Conservation (phyloP, 1,284 basidiomycete genomes). For the Schizophyllum commune region DNA sequence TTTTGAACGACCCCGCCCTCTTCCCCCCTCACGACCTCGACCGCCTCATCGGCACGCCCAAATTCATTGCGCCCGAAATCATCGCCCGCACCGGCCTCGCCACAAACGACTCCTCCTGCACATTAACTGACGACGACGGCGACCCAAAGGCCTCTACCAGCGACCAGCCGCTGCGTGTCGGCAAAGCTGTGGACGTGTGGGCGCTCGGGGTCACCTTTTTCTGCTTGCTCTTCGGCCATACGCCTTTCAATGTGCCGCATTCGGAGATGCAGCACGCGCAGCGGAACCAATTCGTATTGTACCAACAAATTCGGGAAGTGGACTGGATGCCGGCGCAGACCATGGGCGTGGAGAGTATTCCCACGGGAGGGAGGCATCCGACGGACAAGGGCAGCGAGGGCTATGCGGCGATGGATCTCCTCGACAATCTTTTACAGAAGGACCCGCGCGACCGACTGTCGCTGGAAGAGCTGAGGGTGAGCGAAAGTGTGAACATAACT, state of each 20-base stretch:
- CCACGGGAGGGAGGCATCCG: slow-evolving; percentile 44
- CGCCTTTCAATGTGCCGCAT: slow-evolving; percentile 51
- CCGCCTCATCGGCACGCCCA: slow-evolving; percentile 79
- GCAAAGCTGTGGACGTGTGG: slow-evolving; percentile 89
- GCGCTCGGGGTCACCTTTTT: slow-evolving; percentile 86
- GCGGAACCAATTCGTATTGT: slow-evolving; percentile 56
- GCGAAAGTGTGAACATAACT: background rate
- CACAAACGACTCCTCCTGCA: slow-evolving; percentile 12
- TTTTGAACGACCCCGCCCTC: slow-evolving; percentile 29
- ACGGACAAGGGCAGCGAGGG: slow-evolving; percentile 34
- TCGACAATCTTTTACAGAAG: slow-evolving; percentile 73
- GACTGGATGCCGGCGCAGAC: slow-evolving; percentile 57
- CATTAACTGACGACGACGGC: slow-evolving; percentile 13
- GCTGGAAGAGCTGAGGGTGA: slow-evolving; percentile 71
- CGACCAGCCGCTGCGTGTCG: slow-evolving; percentile 30
- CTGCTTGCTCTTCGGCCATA: slow-evolving; percentile 76
- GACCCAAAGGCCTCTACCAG: slow-evolving; percentile 1
- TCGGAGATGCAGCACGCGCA: slow-evolving; percentile 46
- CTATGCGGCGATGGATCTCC: slow-evolving; percentile 52
- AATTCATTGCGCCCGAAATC: slow-evolving; percentile 87
- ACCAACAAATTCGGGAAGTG: slow-evolving; percentile 67
- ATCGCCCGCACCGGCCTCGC: slow-evolving; percentile 46
- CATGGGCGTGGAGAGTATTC: slow-evolving; percentile 61
- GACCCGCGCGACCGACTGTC: slow-evolving; percentile 66
- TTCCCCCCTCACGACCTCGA: slow-evolving; percentile 68